Percentiles rank a stretch among this genome's conserved stretches.
phyloP scores from a whole-genome alignment of 2,329 filamentous ascomycete genomes.

The Didymella keratinophila region DNA sequence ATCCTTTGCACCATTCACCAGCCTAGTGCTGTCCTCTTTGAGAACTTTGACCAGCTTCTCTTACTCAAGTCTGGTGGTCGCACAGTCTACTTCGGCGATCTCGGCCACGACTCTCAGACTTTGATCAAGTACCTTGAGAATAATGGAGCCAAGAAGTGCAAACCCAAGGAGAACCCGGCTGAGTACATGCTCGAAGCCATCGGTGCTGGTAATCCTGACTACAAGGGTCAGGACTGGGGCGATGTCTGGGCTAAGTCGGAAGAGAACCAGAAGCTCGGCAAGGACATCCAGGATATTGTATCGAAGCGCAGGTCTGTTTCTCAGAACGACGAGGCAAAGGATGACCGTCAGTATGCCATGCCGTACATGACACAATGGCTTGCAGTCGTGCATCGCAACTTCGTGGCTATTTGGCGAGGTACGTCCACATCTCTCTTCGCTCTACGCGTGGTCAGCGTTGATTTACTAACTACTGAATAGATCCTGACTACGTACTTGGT shows the following conservation, averaged over 20 bases:
- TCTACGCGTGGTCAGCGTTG: neutral
- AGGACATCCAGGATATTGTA: conserved; percentile 54
- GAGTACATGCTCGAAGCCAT: conserved; percentile 61
- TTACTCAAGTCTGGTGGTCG: conserved; percentile 70
- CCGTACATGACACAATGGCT: conserved; percentile 52
- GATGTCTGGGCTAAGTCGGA: conserved; percentile 55
- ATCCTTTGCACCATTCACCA: conserved; percentile 76
- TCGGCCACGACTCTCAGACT: conserved; percentile 53
- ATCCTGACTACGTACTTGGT: conserved; percentile 67
- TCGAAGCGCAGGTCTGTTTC: conserved; percentile 42
- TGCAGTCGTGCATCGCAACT: conserved; percentile 58
- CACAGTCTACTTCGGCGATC: conserved; percentile 71
- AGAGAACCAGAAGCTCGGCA: conserved; percentile 49
- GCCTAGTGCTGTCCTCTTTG: conserved; percentile 71
- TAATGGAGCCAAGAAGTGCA: conserved; percentile 63
- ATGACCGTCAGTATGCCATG: conserved; percentile 57
- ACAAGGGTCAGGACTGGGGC: conserved; percentile 57
- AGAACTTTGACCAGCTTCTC: conserved; percentile 71
- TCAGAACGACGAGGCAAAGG: conserved; percentile 47
- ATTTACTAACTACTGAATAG: conserved; percentile 40
- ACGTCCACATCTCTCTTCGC: conserved; percentile 31
- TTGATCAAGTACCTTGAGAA: conserved; percentile 60
- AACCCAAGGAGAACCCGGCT: conserved; percentile 62
- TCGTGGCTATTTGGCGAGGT: conserved; percentile 70
- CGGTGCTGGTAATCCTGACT: conserved; percentile 53